Evolutionary conservation across 2,329 filamentous ascomycete species (phyloP).

Genomic region (Lachnellula suecica): DNA sequence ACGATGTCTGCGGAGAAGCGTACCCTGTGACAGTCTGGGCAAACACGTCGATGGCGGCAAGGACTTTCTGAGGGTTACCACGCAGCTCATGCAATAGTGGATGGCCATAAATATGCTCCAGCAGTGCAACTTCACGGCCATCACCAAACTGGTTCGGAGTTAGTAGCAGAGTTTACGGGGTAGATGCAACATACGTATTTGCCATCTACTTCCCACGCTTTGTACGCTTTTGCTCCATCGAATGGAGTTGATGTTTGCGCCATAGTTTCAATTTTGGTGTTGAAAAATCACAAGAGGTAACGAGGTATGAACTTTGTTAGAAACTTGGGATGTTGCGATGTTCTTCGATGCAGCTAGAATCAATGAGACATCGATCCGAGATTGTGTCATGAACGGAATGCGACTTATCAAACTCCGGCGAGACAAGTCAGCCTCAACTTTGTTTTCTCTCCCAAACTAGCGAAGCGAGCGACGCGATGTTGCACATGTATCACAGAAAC

Average conservation of each 20-base stretch:
- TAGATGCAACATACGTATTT: conserved; percentile 1
- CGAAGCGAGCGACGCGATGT: too few species aligned
- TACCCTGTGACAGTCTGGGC: not conserved
- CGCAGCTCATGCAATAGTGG: conserved; percentile 62
- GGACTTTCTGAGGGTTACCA: conserved; percentile 60
- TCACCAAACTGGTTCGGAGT: conserved; percentile 53
- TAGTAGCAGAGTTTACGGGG: not conserved
- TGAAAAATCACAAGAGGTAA: not conserved
- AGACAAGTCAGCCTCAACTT: too few species aligned
- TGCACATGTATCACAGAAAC: too few species aligned
- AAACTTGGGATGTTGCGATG: too few species aligned
- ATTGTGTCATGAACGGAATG: too few species aligned
- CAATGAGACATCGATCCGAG: too few species aligned
- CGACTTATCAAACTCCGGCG: too few species aligned
- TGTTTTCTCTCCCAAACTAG: too few species aligned
- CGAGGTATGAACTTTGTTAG: not conserved
- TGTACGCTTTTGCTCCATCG: not conserved
- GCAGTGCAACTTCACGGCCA: conserved; percentile 70
- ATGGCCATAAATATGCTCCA: conserved; percentile 65
- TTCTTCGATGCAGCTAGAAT: not conserved
- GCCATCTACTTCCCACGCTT: not conserved
- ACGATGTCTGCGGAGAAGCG: conserved; percentile 57
- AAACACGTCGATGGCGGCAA: conserved; percentile 70
- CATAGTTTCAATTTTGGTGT: not conserved
- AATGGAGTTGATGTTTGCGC: not conserved